Evolutionary conservation across 1,284 basidiomycete species (phyloP).

Genomic region (Trametes versicolor): DNA sequence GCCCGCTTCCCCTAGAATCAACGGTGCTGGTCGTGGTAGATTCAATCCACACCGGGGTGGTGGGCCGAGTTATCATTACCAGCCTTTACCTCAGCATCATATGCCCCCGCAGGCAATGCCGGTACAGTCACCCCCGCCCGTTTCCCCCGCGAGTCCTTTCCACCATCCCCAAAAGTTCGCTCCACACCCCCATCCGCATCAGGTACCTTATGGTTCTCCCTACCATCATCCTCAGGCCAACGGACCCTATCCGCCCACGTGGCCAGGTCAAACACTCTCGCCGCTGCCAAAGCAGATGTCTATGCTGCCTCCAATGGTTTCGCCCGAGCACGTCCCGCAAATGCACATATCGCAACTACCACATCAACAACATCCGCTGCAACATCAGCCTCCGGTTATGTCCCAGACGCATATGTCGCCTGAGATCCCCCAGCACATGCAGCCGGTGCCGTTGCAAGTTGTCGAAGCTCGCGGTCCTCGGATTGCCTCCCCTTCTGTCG

Average conservation of each 20-base stretch:
- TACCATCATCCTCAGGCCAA: constrained; percentile 43
- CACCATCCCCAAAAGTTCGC: constrained; percentile 44
- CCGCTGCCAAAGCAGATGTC: constrained; percentile 51
- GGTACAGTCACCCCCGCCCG: constrained; percentile 38
- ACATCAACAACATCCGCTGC: constrained; percentile 20
- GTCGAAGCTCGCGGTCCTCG: constrained; percentile 5
- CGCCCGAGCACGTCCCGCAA: constrained; percentile 31
- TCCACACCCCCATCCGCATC: constrained; percentile 39
- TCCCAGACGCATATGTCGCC: constrained; percentile 21
- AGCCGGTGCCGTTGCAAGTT: background rate
- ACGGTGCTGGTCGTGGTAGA: constrained; percentile 39
- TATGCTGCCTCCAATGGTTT: constrained; percentile 44
- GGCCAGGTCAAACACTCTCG: constrained; percentile 44
- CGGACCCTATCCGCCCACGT: constrained; percentile 41
- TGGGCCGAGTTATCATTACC: constrained; percentile 40
- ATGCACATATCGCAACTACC: constrained; percentile 21
- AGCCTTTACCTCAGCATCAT: constrained; percentile 37
- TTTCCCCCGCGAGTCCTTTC: constrained; percentile 42
- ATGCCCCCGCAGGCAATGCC: constrained; percentile 38
- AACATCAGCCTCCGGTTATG: constrained; percentile 16
- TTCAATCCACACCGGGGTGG: constrained; percentile 41
- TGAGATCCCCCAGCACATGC: constrained; percentile 15
- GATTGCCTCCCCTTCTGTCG: constrained; percentile 11
- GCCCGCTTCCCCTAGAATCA: constrained; percentile 43
- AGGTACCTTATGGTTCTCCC: constrained; percentile 43